Base-by-base conservation (phyloP, 164 flowering plant genomes). In the Echeveria elegans region DNA sequence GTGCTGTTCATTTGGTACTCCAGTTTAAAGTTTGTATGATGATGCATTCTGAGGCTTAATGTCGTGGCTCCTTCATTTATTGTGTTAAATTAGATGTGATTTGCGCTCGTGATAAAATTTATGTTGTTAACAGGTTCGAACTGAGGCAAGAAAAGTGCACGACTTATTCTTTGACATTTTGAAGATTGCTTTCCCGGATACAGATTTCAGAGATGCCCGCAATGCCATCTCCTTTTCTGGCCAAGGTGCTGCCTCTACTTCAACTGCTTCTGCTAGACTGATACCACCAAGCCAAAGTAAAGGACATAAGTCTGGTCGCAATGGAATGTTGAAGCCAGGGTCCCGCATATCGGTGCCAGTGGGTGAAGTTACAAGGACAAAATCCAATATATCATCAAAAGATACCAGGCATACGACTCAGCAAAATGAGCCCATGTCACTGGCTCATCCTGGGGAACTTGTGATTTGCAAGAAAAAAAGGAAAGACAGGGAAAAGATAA, bases 391-490 rank as follows among this genome's bases (percentile, higher is more conserved):
- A 29, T 70, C 78, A 29, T 84, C 15, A 11, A 40, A 40, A 11
- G 45, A 40, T 11, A 40, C 74, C 36, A 83, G 88, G 76, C 67
- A 78, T 30, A 85, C 82, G 24, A 64, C 61, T 64, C 85, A 72
- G 37, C 76, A 69, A 23, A 88, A 85, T 40, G 93, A 84, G 30
- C 73, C 85, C 3, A 83, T 85, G 3, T 64, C 76, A 38, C 78
- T 77, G 16, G 75, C 96, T 47, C 98, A 92, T 75, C 99, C 97
- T 8, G 97, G 99, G 3, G 97, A 95, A 36, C 82, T 95, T 36
- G 99, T 95, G 40, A 84, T 88, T 48, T 87, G 97, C 86, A 95
- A 95, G 82, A 92, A 90, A 82, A 95, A 82, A 77, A 86, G 99
- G 74, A 95, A 92, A 69, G 99, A 95, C 60, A 73, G 97, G 75